Base-by-base conservation (phyloP, 495 filamentous ascomycete genomes). In the Penicillium daleae region DNA sequence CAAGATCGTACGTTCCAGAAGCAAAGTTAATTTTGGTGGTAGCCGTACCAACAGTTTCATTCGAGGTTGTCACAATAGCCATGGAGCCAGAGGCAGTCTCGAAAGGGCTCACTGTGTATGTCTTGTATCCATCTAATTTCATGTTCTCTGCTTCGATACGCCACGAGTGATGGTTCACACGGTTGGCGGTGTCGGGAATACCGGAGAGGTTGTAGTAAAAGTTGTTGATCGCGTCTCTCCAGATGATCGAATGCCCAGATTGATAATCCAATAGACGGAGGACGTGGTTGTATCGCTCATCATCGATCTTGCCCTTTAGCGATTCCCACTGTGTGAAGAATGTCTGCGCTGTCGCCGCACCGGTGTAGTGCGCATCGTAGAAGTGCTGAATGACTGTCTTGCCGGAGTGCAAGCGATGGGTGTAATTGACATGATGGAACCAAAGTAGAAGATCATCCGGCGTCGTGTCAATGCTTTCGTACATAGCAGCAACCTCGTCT, bases 381-480 rank as follows among this genome's bases (percentile, higher is more conserved):
- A 92, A 90, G 69, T 92, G 86, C 71, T 92, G 88, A 54, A 92
- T 90, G 2, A 92, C 87, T 0, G 87, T 88, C 71, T 89, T 85
- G 8, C 87, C 86, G 6, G 80, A 86, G 44, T 89, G 76, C 15
- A 92, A 83, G 19, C 68, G 73, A 42, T 89, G 83, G 0, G 86
- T 91, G 64, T 89, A 92, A 21, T 80, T 78, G 0, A 92, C 88
- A 68, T 92, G 89, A 68, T 92, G 89, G 76, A 92, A 92, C 89
- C 88, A 92, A 6, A 92, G 75, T 0, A 91, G 68, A 6, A 92
- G 77, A 46, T 92, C 76, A 58, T 92, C 89, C 0, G 89, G 88
- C 2, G 89, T 91, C 0, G 84, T 87, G 6, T 83, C 80, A 40
- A 87, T 76, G 44, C 81, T 77, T 53, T 92, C 89, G 62, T 79